A percentile compares a stretch with the other conserved stretches of the same genome.
Conservation (phyloP, 257 asterid genomes). For the Gentiana macrophylla region DNA sequence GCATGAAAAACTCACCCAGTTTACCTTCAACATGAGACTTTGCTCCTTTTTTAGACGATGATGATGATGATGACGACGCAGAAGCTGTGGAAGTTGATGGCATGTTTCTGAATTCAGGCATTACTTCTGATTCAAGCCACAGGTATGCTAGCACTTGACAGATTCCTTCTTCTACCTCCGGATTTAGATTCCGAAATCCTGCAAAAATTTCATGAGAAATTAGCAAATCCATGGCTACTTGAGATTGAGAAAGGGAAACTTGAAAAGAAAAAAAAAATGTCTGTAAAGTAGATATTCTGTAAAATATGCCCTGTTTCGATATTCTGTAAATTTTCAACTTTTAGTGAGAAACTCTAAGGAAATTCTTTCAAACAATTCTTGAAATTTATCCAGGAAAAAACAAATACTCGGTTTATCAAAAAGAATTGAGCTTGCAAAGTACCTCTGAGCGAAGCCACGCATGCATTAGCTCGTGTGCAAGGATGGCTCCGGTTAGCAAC, state of each 20-base stretch:
- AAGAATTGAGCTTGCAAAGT: background rate
- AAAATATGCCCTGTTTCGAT: no score
- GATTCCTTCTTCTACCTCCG: constrained; percentile 92
- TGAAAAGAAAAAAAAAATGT: background rate
- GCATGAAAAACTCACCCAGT: constrained; percentile 85
- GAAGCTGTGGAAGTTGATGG: constrained; percentile 40
- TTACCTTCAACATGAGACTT: constrained; percentile 59
- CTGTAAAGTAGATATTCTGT: background rate
- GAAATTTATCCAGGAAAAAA: no score
- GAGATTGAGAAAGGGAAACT: no score
- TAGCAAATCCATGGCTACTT: background rate
- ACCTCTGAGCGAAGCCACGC: constrained; percentile 98
- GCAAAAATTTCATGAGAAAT: constrained; percentile 7
- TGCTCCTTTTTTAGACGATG: constrained; percentile 51
- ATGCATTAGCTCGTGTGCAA: constrained; percentile 96
- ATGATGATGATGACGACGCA: constrained; percentile 21
- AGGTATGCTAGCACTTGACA: constrained; percentile 87
- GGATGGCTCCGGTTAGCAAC: constrained; percentile 90
- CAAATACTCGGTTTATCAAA: background rate
- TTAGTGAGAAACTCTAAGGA: no score
- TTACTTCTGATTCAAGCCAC: constrained; percentile 89
- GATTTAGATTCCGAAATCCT: constrained; percentile 65
- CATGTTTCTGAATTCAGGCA: constrained; percentile 37
- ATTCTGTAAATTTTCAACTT: no score
- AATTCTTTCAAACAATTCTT: no score